Base-by-base conservation (phyloP, 805 yeast species). In the Yamadazyma philogaea region DNA sequence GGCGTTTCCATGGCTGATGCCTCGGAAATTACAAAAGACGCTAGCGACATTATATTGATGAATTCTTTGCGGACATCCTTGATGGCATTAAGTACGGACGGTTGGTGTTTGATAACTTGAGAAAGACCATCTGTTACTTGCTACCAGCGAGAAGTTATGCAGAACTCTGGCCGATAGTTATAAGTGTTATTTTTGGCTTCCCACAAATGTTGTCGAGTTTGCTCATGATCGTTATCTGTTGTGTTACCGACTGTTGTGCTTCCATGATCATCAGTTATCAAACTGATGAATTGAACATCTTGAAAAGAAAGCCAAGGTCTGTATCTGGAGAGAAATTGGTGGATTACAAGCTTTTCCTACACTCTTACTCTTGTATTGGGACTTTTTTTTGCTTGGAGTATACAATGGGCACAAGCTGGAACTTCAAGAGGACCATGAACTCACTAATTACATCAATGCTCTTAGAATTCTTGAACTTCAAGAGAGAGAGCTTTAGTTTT, bases 101-200 rank as follows among this genome's bases (percentile, higher is more conserved):
- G 45, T 57, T 74, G 38, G 78, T 74, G 17, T 72, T 73, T 52
- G 78, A 75, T 48, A 75, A 75, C 48, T 56, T 75, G 52, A 67
- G 60, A 47, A 75, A 75, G 51, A 70, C 74, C 2, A 61, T 75
- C 43, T 66, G 65, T 5, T 73, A 75, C 51, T 56, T 75, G 43
- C 55, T 75, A 42, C 79, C 80, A n/a, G 81, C 79, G 28, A 79
- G 80, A 21, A 59, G 71, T n/a, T 75, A 53, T 51, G 63, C 77
- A 33, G 79, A 75, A 53, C 59, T 75, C 24, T 75, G 79, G 79
- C 70, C 79, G 0, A 72, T 75, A 3, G 48, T 75, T 21, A 46
- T 73, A 41, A 75, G 70, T 48, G 63, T 74, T 4, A 54, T 72
- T n/a, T 71, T 70, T 52, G 79, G 79, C 7, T 49, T 70, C 43